Evolutionary conservation across 257 asterid species (phyloP).

Genomic region (Capsicum pubescens): DNA sequence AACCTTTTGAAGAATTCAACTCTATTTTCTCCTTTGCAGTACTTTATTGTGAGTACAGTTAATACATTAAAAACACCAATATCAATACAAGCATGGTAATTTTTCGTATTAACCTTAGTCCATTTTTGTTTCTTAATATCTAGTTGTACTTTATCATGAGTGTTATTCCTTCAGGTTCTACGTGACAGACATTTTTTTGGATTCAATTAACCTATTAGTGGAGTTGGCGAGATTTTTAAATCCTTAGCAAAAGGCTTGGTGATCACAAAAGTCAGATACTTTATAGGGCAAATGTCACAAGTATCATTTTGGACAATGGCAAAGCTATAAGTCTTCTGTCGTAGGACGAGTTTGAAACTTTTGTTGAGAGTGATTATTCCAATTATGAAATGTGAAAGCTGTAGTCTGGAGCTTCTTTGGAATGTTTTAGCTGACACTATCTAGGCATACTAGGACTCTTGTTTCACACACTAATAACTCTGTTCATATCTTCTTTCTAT

Average conservation of each 20-base stretch:
- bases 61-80: constrained; percentile 91
- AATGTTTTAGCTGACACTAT: neutral
- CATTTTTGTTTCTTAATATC: constrained; percentile 19
- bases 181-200: constrained; percentile 99
- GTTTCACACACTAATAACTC: neutral
- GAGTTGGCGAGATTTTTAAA: constrained; percentile 95
- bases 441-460: neutral
- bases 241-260: constrained; percentile 80
- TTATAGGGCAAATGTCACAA: constrained; percentile 80
- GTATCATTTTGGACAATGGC: constrained; percentile 67
- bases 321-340: constrained; percentile 69
- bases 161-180: constrained; percentile 63
- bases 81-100: constrained; percentile 98
- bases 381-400: neutral
- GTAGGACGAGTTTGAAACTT: neutral
- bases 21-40: constrained; percentile 53
- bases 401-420: neutral
- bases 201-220: constrained; percentile 95
- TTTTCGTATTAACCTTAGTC: constrained; percentile 28
- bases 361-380: neutral
- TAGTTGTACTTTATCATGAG: constrained; percentile 25
- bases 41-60: constrained; percentile 96
- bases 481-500: neutral
- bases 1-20: constrained; percentile 25
- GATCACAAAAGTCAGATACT: constrained; percentile 77